These are phyloP conservation scores for Lentinula edodes DNA, from an alignment of 768 basidiomycete genomes.

Conservation along the genomic window DNA sequence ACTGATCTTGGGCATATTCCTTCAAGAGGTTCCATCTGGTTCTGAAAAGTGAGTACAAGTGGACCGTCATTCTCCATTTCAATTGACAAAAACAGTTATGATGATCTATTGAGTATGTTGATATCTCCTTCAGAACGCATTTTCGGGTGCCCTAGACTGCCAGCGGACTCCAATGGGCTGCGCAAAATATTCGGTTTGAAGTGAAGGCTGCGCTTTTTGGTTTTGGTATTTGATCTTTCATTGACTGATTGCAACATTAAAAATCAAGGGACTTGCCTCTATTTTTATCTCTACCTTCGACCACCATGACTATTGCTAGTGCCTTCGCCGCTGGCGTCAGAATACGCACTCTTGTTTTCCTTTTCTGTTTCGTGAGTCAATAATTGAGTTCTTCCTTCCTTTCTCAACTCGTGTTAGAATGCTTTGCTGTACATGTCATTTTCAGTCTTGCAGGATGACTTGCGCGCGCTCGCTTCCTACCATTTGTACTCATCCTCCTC, in stretches of 20 bases:
- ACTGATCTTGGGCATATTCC: no score
- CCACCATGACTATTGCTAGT: background rate
- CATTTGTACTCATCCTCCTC: background rate
- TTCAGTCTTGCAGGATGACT: background rate
- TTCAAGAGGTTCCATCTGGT: no score
- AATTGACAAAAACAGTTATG: no score
- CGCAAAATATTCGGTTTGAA: background rate
- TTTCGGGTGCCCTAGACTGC: no score
- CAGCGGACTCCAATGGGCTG: background rate
- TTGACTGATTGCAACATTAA: background rate
- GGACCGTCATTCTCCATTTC: no score
- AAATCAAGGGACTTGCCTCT: background rate
- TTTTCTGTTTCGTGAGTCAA: background rate
- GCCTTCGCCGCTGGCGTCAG: background rate
- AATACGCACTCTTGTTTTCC: background rate
- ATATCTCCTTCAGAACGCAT: no score
- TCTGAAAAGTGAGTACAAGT: no score
- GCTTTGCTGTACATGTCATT: background rate
- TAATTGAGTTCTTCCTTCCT: background rate
- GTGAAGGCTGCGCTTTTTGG: background rate
- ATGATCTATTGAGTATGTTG: no score
- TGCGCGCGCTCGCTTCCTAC: background rate
- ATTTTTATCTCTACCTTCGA: background rate
- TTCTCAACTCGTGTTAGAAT: background rate
- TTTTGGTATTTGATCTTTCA: background rate